Evolutionary conservation across 116 monocot species (phyloP).

Genomic region (Posidonia oceanica): DNA sequence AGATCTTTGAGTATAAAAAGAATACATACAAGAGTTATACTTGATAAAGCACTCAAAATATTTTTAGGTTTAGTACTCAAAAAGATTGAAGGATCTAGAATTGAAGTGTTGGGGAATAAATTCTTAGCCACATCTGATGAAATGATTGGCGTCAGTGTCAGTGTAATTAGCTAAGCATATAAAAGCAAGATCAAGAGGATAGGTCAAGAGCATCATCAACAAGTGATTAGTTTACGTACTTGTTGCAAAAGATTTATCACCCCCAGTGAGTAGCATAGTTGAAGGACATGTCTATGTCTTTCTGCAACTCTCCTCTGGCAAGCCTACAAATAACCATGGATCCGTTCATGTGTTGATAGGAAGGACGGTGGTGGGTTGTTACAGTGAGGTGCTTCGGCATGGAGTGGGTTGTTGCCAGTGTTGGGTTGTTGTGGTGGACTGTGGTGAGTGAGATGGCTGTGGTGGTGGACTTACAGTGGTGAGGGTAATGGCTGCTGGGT

Average conservation of each 20-base stretch:
- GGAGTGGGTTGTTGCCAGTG: too few species aligned
- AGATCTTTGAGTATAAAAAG: background rate
- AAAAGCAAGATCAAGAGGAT: background rate
- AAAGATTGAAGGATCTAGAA: conserved; percentile 3
- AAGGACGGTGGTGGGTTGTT: too few species aligned
- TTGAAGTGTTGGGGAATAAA: conserved; percentile 19
- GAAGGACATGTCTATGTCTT: conserved; percentile 5
- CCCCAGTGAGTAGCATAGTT: conserved; percentile 14
- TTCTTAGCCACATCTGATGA: conserved; percentile 13
- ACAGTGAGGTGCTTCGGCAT: too few species aligned
- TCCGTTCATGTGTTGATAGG: too few species aligned
- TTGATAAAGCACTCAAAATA: conserved; percentile 19
- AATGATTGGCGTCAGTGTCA: background rate
- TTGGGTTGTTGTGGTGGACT: too few species aligned
- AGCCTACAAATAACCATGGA: background rate
- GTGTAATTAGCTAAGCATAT: background rate
- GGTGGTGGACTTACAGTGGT: too few species aligned
- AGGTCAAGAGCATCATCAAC: background rate
- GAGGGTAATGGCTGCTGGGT: too few species aligned
- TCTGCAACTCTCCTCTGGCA: conserved; percentile 14
- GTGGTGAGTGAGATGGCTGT: too few species aligned
- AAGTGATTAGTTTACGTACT: background rate
- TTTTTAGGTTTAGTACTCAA: conserved; percentile 13
- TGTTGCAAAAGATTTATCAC: conserved; percentile 3
- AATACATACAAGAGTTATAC: conserved; percentile 25